phyloP scores from a whole-genome alignment of 164 flowering plant genomes.

The Buxus sempervirens region DNA sequence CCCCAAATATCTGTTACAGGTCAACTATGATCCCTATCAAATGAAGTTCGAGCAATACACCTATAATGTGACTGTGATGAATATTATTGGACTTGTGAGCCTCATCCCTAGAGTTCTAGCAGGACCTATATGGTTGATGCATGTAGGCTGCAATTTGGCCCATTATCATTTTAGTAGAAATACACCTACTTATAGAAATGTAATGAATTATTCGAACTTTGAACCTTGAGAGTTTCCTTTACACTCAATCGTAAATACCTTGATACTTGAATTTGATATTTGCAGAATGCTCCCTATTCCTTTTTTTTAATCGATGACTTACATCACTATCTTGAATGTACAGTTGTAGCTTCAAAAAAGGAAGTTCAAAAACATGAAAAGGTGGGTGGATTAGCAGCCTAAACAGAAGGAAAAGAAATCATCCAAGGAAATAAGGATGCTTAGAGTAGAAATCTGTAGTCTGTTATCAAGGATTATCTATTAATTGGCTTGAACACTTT shows the following conservation, averaged over 20 bases:
- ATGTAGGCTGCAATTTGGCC: not conserved
- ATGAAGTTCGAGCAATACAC: too few species aligned
- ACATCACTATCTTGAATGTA: conserved; percentile 66
- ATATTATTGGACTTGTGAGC: not conserved
- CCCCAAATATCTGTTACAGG: too few species aligned
- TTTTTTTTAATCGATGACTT: conserved; percentile 77
- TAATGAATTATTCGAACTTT: too few species aligned
- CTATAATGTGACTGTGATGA: too few species aligned
- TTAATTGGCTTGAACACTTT: too few species aligned
- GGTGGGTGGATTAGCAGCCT: conserved; percentile 40
- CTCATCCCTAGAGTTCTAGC: not conserved
- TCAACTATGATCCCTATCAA: too few species aligned
- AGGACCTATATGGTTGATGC: not conserved
- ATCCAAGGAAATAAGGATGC: conserved; percentile 42
- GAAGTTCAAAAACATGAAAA: conserved; percentile 63
- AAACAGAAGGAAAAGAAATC: conserved; percentile 70
- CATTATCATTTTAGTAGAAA: not conserved
- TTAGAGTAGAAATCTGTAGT: conserved; percentile 50
- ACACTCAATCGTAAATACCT: not conserved
- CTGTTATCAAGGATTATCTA: too few species aligned
- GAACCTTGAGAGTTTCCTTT: not conserved
- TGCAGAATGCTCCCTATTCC: conserved; percentile 82
- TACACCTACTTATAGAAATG: not conserved
- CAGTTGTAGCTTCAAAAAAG: conserved; percentile 45
- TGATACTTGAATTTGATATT: not conserved